Conservation (phyloP, 192 early-diverging fungal species). For the Backusella australiensis region DNA sequence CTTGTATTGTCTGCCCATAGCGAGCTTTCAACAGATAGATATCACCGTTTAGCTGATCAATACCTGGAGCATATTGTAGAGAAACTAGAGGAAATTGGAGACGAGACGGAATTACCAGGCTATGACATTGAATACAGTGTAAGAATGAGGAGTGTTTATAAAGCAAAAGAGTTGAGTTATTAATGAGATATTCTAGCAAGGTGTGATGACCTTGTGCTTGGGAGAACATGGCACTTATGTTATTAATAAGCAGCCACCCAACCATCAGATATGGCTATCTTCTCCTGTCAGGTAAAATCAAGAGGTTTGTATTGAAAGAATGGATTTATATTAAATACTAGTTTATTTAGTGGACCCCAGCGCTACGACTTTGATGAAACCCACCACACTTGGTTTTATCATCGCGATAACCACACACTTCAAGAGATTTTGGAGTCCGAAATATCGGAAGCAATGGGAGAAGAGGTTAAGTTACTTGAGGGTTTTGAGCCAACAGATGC, state of each 20-base stretch:
- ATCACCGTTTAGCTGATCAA: constrained; percentile 58
- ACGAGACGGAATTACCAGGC: constrained; percentile 61
- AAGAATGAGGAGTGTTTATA: constrained; percentile 22
- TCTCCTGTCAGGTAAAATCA: constrained; percentile 65
- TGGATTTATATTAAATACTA: not conserved
- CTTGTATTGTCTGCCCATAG: constrained; percentile 5
- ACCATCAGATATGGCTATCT: constrained; percentile 97
- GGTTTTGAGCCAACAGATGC: constrained; percentile 17
- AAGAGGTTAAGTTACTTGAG: constrained; percentile 44
- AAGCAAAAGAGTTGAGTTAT: not conserved
- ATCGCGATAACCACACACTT: constrained; percentile 66
- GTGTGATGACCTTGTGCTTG: constrained; percentile 85
- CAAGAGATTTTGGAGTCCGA: constrained; percentile 68
- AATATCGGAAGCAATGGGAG: constrained; percentile 51
- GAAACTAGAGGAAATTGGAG: constrained; percentile 75
- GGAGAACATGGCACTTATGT: constrained; percentile 87
- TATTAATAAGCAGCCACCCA: constrained; percentile 97
- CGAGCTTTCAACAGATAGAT: constrained; percentile 51
- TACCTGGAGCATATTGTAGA: constrained; percentile 68
- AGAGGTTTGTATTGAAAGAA: not conserved
- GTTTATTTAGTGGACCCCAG: constrained; percentile 71
- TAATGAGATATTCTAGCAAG: constrained; percentile 43
- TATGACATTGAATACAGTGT: constrained; percentile 84
- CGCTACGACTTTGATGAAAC: constrained; percentile 72
- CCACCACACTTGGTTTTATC: constrained; percentile 74